Conservation (phyloP, 805 yeast genomes). For the Kluyveromyces wickerhamii region DNA sequence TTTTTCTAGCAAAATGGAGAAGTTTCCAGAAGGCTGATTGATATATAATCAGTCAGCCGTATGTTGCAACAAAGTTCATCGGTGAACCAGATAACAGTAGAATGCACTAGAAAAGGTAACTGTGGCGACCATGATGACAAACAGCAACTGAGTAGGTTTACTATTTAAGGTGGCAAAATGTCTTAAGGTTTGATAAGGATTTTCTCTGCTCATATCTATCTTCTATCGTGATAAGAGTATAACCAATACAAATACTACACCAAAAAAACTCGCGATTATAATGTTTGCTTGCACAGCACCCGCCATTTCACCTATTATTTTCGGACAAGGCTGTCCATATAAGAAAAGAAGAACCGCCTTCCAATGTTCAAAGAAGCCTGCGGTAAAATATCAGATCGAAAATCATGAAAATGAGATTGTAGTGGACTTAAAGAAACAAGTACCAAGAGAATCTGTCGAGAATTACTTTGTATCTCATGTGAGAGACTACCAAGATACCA, state of each 20-base stretch:
- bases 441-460: conserved; percentile 16
- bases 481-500: conserved; percentile 11
- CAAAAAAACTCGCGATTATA: too few species aligned
- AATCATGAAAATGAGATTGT: conserved; percentile 13
- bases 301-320: conserved; percentile 1
- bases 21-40: too few species aligned
- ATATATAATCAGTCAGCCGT: too few species aligned
- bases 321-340: conserved; percentile 3
- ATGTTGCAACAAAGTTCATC: too few species aligned
- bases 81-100: background rate
- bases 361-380: background rate
- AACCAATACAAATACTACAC: too few species aligned
- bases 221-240: too few species aligned
- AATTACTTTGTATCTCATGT: conserved; percentile 12
- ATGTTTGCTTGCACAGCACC: conserved; percentile 5
- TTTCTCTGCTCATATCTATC: too few species aligned
- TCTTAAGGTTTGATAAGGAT: too few species aligned
- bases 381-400: conserved; percentile 10
- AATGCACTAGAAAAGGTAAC: conserved; percentile 1
- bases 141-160: too few species aligned
- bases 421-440: conserved; percentile 15
- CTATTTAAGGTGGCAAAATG: too few species aligned
- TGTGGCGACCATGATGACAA: conserved; percentile 2
- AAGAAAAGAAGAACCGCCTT: conserved; percentile 3
- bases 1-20: too few species aligned